Conservation (phyloP, 176 grass and related monocot species). For the Dendrocalamus sinicus region DNA sequence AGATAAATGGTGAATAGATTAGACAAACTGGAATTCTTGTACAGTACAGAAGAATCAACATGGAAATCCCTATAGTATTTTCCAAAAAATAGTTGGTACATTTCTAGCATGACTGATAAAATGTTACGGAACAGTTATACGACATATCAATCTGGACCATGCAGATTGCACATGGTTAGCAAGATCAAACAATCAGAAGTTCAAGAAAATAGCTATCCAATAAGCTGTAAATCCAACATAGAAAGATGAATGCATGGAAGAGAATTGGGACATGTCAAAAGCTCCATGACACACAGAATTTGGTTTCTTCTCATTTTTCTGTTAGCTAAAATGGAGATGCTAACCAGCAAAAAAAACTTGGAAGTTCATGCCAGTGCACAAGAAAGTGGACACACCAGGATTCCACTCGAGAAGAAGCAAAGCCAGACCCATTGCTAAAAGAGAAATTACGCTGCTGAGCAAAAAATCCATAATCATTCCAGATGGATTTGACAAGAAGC, state of each 20-base stretch:
- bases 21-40: background rate
- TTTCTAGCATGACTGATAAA: conserved; percentile 6
- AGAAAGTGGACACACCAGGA: conserved; percentile 15
- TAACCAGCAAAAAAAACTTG: conserved; percentile 14
- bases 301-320: conserved; percentile 5
- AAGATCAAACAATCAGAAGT: background rate
- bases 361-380: conserved; percentile 13
- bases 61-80: background rate
- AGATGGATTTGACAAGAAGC: background rate
- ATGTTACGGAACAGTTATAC: conserved; percentile 1
- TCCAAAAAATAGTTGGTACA: background rate
- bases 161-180: conserved; percentile 1
- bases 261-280: background rate
- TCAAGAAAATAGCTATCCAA: conserved; percentile 11
- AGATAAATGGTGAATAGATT: background rate
- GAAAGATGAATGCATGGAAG: background rate
- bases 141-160: conserved; percentile 23
- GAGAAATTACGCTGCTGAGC: background rate
- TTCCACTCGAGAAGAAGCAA: conserved; percentile 11
- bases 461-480: conserved; percentile 11
- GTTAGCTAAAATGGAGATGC: background rate
- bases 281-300: conserved; percentile 21
- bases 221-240: conserved; percentile 6
- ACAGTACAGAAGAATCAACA: background rate
- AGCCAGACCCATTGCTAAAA: background rate